Conservation (phyloP, 306 rosid species). For the Rosa lucieae region DNA sequence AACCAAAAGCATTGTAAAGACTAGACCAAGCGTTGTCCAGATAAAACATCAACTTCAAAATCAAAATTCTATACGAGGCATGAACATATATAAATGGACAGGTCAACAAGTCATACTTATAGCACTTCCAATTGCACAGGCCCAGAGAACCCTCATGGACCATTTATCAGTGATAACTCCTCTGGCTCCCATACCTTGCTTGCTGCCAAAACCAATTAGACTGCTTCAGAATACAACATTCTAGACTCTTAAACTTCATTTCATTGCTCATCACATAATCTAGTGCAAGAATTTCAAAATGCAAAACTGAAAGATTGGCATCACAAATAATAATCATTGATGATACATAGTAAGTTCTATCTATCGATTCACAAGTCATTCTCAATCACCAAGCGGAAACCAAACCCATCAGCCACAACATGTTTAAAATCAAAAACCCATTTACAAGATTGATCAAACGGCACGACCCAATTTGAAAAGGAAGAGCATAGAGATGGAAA, state of each 20-base stretch:
- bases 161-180: slow-evolving; percentile 44
- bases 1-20: neutral
- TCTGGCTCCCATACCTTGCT: slow-evolving; percentile 31
- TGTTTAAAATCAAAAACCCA: neutral
- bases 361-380: no score
- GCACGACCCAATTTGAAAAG: neutral
- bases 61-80: neutral
- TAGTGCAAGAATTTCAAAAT: neutral
- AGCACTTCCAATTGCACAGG: slow-evolving; percentile 46
- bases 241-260: neutral
- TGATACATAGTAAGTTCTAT: no score
- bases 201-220: slow-evolving; percentile 14
- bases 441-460: neutral
- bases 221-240: slow-evolving; percentile 8
- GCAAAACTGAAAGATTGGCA: neutral
- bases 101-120: slow-evolving; percentile 23
- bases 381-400: no score
- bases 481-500: neutral
- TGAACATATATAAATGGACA: neutral
- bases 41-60: neutral
- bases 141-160: slow-evolving; percentile 54
- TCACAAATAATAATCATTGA: neutral
- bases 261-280: slow-evolving; percentile 1
- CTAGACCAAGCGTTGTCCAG: neutral
- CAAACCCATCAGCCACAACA: neutral